These are phyloP conservation scores for Hymenoscyphus infarciens DNA, from an alignment of 2,329 filamentous ascomycete species.

Conservation along the genomic window DNA sequence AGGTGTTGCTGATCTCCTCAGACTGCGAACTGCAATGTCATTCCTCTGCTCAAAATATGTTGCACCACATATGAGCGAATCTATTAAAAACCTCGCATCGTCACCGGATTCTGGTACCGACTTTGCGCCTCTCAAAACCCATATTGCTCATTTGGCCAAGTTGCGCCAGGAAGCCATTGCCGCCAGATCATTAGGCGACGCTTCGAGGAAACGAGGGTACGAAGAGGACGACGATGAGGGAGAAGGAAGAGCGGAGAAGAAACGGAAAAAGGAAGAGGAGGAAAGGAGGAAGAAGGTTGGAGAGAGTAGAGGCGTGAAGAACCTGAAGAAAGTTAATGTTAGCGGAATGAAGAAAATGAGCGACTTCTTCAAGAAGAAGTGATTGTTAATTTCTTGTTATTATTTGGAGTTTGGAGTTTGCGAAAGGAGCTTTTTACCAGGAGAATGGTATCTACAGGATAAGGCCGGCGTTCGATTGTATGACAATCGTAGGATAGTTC, in stretches of 20 bases:
- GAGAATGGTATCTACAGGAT: conserved; percentile 5
- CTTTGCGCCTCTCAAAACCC: conserved; percentile 68
- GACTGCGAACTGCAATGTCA: conserved; percentile 45
- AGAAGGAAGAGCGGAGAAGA: conserved; percentile 68
- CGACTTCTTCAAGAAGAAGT: conserved; percentile 78
- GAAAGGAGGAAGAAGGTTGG: conserved; percentile 76
- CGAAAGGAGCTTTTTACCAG: conserved; percentile 4
- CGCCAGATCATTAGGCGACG: conserved; percentile 65
- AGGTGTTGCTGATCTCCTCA: conserved; percentile 41
- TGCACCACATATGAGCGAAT: conserved; percentile 37
- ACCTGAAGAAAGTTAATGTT: conserved; percentile 86
- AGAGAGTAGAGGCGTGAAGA: conserved; percentile 71
- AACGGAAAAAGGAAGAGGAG: conserved; percentile 81
- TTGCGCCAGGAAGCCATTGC: conserved; percentile 69
- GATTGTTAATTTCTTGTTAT: conserved; percentile 5
- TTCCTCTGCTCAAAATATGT: conserved; percentile 50
- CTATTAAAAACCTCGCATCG: conserved; percentile 38
- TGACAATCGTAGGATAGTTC: conserved; percentile 14
- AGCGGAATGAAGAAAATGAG: conserved; percentile 97
- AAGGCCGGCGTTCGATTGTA: conserved; percentile 13
- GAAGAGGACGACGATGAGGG: conserved; percentile 64
- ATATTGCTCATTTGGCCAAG: conserved; percentile 62
- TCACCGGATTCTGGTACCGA: conserved; percentile 45
- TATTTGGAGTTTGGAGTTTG: conserved; percentile 9
- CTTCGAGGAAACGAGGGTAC: conserved; percentile 62